phyloP scores from a whole-genome alignment of 495 filamentous ascomycete species.

The Aspergillus kassunensis region DNA sequence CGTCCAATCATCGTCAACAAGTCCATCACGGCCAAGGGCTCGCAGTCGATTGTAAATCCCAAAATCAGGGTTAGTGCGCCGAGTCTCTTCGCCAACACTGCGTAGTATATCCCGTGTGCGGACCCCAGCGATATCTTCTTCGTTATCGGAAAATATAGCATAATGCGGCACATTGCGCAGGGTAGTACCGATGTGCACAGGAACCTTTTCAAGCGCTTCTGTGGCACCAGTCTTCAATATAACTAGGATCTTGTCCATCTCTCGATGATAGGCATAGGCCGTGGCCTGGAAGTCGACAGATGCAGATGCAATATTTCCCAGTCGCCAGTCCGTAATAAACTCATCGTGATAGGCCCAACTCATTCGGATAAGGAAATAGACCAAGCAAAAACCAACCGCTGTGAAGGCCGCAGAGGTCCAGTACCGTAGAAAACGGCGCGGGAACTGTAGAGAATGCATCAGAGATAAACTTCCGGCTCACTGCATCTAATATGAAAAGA shows the following conservation, averaged over 20 bases:
- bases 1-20: constrained; percentile 25
- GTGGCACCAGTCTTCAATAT: constrained; percentile 43
- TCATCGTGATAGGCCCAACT: not conserved
- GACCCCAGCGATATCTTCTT: constrained; percentile 38
- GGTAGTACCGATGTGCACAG: constrained; percentile 38
- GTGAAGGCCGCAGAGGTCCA: not conserved
- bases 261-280: not conserved
- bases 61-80: constrained; percentile 40
- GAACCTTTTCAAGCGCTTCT: constrained; percentile 34
- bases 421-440: not conserved
- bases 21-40: constrained; percentile 32
- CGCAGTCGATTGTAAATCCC: constrained; percentile 37
- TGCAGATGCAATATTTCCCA: not conserved
- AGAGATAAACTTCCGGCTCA: not conserved
- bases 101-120: constrained; percentile 39
- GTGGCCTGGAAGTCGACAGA: not conserved
- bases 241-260: constrained; percentile 37
- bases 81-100: constrained; percentile 30
- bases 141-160: constrained; percentile 45
- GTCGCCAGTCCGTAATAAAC: not conserved
- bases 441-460: not conserved
- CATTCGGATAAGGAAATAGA: not conserved
- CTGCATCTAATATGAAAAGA: not conserved
- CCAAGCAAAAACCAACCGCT: not conserved
- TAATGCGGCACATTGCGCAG: constrained; percentile 40